These are phyloP conservation scores for Symbiotaphrina buchneri DNA, from an alignment of 495 filamentous ascomycete genomes.

Conservation along the genomic window DNA sequence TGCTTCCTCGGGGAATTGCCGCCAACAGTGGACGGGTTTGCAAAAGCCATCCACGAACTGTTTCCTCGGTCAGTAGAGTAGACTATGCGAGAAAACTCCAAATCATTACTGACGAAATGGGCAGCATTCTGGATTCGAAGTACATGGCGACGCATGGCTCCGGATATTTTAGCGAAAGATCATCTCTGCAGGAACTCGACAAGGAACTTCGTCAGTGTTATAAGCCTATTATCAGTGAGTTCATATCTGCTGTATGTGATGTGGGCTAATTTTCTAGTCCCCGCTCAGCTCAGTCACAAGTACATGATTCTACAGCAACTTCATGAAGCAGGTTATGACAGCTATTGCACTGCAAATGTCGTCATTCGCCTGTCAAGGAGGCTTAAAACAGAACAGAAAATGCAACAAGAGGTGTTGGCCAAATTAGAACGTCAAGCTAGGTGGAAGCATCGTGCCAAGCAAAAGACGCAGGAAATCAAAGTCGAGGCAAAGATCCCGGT, in stretches of 20 bases:
- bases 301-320: conserved; percentile 18
- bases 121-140: conserved; percentile 49
- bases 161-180: conserved; percentile 23
- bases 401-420: too few relatives aligned
- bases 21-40: conserved; percentile 34
- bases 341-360: conserved; percentile 41
- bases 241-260: too few relatives aligned
- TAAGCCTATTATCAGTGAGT: conserved; percentile 23
- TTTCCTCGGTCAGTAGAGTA: conserved; percentile 27
- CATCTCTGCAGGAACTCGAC: conserved; percentile 27
- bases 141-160: conserved; percentile 39
- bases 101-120: neutral
- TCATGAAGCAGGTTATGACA: conserved; percentile 59
- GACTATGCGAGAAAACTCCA: neutral
- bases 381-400: conserved; percentile 19
- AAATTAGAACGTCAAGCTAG: too few relatives aligned
- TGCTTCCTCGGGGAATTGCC: conserved; percentile 50
- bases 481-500: too few relatives aligned
- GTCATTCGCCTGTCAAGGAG: conserved; percentile 36
- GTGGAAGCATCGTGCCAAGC: too few relatives aligned
- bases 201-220: conserved; percentile 14
- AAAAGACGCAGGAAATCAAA: too few relatives aligned
- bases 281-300: too few relatives aligned
- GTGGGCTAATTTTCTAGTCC: too few relatives aligned
- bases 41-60: conserved; percentile 21